Conservation (phyloP, 768 basidiomycete species). For the Stropharia rugosoannulata region DNA sequence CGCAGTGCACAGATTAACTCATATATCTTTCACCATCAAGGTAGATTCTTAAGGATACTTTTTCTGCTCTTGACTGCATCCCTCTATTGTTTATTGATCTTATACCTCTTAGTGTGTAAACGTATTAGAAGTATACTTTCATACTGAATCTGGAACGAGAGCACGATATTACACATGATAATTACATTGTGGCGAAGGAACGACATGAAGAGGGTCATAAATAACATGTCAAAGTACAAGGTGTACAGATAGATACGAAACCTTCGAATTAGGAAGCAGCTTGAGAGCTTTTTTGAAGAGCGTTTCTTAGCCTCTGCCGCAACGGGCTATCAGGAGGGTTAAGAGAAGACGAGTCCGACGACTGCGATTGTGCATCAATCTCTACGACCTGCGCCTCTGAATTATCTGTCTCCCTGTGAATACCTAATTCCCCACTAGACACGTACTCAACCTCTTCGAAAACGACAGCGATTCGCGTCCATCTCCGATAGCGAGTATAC, state of each 20-base stretch:
- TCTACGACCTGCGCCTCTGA: neutral
- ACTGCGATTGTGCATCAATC: neutral
- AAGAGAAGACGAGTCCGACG: conserved; percentile 10
- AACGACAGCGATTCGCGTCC: conserved; percentile 83
- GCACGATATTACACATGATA: too few species aligned
- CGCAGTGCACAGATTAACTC: conserved; percentile 4
- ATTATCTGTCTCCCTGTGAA: conserved; percentile 16
- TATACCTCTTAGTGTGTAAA: neutral
- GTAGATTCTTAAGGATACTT: neutral
- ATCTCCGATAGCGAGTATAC: conserved; percentile 85
- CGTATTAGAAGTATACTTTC: too few species aligned
- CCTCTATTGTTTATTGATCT: neutral
- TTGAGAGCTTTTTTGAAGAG: conserved; percentile 20
- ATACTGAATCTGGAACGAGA: too few species aligned
- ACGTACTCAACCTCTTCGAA: conserved; percentile 68
- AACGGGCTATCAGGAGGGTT: conserved; percentile 26
- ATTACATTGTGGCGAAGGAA: too few species aligned
- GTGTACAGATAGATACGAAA: neutral
- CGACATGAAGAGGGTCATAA: neutral
- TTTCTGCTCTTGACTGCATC: neutral
- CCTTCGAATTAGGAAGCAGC: neutral
- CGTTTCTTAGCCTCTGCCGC: conserved; percentile 26
- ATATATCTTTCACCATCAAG: neutral
- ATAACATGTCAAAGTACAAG: neutral
- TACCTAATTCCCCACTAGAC: conserved; percentile 32